phyloP scores from a whole-genome alignment of 192 early-diverging fungal genomes.

The Chytriomyces confervae region DNA sequence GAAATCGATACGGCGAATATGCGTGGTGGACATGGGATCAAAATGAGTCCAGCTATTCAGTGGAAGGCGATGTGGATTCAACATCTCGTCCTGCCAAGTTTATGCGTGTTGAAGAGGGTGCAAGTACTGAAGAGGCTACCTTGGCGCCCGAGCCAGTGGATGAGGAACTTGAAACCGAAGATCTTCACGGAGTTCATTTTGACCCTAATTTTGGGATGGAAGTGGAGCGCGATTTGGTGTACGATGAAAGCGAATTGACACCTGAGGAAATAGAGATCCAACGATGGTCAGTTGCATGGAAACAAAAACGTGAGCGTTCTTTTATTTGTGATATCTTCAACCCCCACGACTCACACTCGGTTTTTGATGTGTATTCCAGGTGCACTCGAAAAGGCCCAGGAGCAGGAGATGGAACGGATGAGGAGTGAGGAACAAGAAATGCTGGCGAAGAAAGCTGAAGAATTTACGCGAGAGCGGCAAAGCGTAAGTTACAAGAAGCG shows the following conservation, averaged over 20 bases:
- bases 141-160: neutral
- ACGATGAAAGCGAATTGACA: constrained; percentile 39
- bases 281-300: constrained; percentile 33
- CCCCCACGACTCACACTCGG: neutral
- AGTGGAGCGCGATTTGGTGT: constrained; percentile 30
- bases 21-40: constrained; percentile 37
- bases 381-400: neutral
- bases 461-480: neutral
- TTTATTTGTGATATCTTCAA: neutral
- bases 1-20: constrained; percentile 10
- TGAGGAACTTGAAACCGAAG: neutral
- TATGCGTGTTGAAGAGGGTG: neutral
- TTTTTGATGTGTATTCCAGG: neutral
- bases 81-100: neutral
- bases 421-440: neutral
- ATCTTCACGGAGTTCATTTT: neutral
- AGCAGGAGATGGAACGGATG: constrained; percentile 5
- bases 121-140: neutral
- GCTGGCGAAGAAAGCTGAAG: neutral
- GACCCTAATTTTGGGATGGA: constrained; percentile 32
- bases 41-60: neutral
- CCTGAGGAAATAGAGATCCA: constrained; percentile 35
- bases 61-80: neutral
- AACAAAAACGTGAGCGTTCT: constrained; percentile 20
- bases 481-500: constrained; percentile 8